Conservation (phyloP, 2,329 filamentous ascomycete genomes). For the Tolypocladium amazonense region DNA sequence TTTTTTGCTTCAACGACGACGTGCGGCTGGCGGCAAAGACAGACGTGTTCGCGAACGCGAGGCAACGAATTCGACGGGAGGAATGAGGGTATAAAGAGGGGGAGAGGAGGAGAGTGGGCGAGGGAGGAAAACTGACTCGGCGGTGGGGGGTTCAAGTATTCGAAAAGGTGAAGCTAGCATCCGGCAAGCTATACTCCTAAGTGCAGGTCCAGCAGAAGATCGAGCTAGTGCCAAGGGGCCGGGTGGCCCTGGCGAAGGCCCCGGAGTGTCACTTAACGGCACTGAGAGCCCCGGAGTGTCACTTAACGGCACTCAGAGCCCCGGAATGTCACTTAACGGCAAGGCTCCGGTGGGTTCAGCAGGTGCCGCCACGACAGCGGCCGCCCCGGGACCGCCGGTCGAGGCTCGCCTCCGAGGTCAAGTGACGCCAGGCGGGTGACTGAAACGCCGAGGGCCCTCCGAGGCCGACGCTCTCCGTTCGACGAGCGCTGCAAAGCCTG, state of each 20-base stretch:
- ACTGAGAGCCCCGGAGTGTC: background rate
- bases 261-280: slow-evolving; percentile 1
- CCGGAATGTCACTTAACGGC: slow-evolving; percentile 7
- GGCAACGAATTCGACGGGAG: background rate
- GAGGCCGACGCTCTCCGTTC: background rate
- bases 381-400: background rate
- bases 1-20: background rate
- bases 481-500: no score
- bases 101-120: background rate
- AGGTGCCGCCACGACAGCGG: background rate
- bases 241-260: background rate
- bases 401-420: background rate
- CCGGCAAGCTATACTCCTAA: slow-evolving; percentile 10
- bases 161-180: background rate
- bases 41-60: background rate
- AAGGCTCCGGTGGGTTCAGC: background rate
- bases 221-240: slow-evolving; percentile 3
- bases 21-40: background rate
- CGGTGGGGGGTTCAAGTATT: background rate
- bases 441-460: background rate
- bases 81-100: background rate
- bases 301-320: background rate
- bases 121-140: background rate
- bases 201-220: slow-evolving; percentile 8
- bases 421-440: background rate